Conservation (phyloP, 2,329 filamentous ascomycete species). For the Paracamarosporium sp. region DNA sequence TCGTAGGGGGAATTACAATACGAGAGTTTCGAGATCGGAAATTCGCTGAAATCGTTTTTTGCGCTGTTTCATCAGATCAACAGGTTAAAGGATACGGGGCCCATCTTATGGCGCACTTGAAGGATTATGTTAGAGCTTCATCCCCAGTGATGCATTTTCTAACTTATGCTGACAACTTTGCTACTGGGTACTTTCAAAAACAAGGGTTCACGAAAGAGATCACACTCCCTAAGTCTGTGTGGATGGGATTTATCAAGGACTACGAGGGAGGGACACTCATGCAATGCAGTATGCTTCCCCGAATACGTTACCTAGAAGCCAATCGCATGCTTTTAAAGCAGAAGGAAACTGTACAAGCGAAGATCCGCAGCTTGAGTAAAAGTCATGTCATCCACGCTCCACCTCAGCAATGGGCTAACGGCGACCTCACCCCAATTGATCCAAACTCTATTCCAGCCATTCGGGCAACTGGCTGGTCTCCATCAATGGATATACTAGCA, state of each 20-base stretch:
- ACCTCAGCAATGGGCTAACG: constrained; percentile 84
- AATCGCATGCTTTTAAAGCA: constrained; percentile 96
- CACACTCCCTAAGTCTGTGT: constrained; percentile 83
- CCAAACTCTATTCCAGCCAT: constrained; percentile 85
- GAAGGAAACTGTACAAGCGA: constrained; percentile 92
- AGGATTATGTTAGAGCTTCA: constrained; percentile 97
- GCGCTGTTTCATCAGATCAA: constrained; percentile 95
- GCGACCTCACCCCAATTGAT: constrained; percentile 71
- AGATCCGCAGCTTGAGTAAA: constrained; percentile 89
- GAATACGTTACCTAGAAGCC: constrained; percentile 90
- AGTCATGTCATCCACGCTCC: constrained; percentile 86
- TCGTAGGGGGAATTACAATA: constrained; percentile 95
- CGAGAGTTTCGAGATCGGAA: constrained; percentile 88
- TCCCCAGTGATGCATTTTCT: constrained; percentile 98
- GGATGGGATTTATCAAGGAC: constrained; percentile 99
- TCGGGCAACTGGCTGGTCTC: constrained; percentile 88
- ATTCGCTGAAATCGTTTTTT: constrained; percentile 99
- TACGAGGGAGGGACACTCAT: constrained; percentile 99
- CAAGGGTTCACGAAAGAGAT: constrained; percentile 99
- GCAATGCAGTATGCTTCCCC: constrained; percentile 97
- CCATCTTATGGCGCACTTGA: constrained; percentile 96
- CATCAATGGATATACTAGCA: constrained; percentile 96
- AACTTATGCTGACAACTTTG: constrained; percentile 98
- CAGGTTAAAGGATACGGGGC: constrained; percentile 99
- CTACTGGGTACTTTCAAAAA: constrained; percentile 99